Percentiles rank a stretch among this genome's conserved stretches.
Evolutionary conservation across 2,329 filamentous ascomycete genomes (phyloP).

Genomic region (Acephala macrosclerotiorum): DNA sequence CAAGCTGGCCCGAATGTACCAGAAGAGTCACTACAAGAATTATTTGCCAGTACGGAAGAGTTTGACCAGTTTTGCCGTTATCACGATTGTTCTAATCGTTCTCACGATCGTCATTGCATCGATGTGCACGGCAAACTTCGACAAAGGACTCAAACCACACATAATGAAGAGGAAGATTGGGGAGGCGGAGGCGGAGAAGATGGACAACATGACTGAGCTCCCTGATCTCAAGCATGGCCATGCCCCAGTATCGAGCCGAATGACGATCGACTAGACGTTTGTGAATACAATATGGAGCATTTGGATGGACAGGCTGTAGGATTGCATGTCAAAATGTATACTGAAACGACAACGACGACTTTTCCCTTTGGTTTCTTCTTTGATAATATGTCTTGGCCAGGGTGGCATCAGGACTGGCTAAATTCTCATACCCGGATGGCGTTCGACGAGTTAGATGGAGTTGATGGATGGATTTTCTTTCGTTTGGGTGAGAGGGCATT

Average conservation of each 20-base stretch:
- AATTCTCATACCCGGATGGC: conserved; percentile 41
- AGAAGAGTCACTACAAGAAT: conserved; percentile 60
- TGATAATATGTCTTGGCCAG: conserved; percentile 39
- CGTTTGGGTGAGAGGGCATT: conserved; percentile 26
- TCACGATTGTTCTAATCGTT: conserved; percentile 89
- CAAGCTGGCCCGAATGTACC: conserved; percentile 97
- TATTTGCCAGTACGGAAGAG: conserved; percentile 85
- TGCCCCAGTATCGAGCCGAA: conserved; percentile 51
- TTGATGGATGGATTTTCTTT: conserved; percentile 27
- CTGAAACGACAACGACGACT: conserved; percentile 34
- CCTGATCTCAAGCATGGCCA: conserved; percentile 46
- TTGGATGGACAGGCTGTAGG: conserved; percentile 30
- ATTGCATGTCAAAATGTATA: conserved; percentile 38
- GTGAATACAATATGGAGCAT: conserved; percentile 29
- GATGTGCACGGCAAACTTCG: conserved; percentile 90
- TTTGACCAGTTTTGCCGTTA: conserved; percentile 90
- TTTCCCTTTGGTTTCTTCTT: conserved; percentile 33
- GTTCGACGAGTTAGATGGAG: conserved; percentile 36
- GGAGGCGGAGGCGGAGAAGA: conserved; percentile 55
- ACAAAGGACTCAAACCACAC: conserved; percentile 87
- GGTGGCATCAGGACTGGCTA: conserved; percentile 38
- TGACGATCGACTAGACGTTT: conserved; percentile 56
- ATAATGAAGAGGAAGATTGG: conserved; percentile 66
- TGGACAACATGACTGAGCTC: conserved; percentile 55
- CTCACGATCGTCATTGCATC: conserved; percentile 88